A percentile compares a stretch with the other conserved stretches of the same genome.
These are phyloP conservation scores for Globisporangium cystogenes DNA, from an alignment of 352 stramenopile species.

Conservation along the genomic window DNA sequence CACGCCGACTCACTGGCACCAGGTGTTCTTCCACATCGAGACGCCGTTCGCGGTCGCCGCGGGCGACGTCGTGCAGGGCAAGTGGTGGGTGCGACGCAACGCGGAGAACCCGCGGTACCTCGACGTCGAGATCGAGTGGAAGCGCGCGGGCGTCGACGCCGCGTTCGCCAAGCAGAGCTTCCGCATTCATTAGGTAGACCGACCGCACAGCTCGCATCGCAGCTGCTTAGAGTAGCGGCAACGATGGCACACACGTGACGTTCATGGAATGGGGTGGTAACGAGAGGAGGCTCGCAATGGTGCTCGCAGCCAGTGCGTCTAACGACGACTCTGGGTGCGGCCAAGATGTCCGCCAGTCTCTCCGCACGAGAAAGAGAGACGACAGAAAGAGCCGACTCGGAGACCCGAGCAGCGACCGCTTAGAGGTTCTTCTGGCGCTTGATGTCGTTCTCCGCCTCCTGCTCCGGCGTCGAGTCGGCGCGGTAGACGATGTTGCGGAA, in stretches of 20 bases:
- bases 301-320: neutral
- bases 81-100: constrained; percentile 86
- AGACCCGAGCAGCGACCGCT: neutral
- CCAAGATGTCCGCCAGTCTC: neutral
- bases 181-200: constrained; percentile 62
- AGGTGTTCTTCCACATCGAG: constrained; percentile 96
- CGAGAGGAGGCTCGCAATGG: neutral
- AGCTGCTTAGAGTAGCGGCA: neutral
- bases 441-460: constrained; percentile 46
- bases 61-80: constrained; percentile 81
- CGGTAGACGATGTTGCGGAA: constrained; percentile 66
- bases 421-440: constrained; percentile 60
- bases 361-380: neutral
- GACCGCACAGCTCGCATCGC: neutral
- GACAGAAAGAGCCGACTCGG: neutral
- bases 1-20: constrained; percentile 98
- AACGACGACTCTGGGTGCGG: neutral
- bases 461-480: constrained; percentile 38
- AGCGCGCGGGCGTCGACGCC: constrained; percentile 25
- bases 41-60: constrained; percentile 64
- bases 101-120: constrained; percentile 92
- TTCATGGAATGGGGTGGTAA: neutral
- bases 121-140: constrained; percentile 87
- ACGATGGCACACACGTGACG: neutral
- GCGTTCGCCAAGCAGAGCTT: constrained; percentile 56